These are phyloP conservation scores for Cyclostephanos invisitatus DNA, from an alignment of 108 stramenopile species.

Conservation along the genomic window DNA sequence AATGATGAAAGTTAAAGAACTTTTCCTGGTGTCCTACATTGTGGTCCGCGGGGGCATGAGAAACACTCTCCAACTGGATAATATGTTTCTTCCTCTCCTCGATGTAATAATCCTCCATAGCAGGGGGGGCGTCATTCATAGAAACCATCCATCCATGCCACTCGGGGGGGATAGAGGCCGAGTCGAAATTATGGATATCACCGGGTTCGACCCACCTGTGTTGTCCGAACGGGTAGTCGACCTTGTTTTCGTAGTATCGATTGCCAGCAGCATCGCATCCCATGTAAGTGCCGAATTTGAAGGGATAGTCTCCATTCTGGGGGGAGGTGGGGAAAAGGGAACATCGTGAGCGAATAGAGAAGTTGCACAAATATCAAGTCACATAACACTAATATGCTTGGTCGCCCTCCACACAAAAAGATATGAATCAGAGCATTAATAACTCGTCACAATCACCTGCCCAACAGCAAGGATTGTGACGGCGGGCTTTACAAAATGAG, in stretches of 20 bases:
- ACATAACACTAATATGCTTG: conserved; percentile 11
- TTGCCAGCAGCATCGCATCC: conserved; percentile 91
- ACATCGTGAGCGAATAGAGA: background rate
- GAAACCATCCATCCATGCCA: conserved; percentile 96
- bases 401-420: background rate
- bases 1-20: conserved; percentile 71
- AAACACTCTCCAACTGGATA: conserved; percentile 53
- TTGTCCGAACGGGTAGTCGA: conserved; percentile 92
- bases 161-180: conserved; percentile 86
- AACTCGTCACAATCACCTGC: too few species aligned
- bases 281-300: conserved; percentile 96
- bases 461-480: too few species aligned
- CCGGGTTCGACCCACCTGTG: conserved; percentile 97
- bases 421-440: background rate
- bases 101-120: conserved; percentile 57
- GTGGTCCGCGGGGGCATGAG: conserved; percentile 65
- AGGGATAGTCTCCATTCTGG: conserved; percentile 94
- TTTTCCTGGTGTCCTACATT: conserved; percentile 82
- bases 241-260: conserved; percentile 95
- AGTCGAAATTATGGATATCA: conserved; percentile 93
- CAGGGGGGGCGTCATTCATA: conserved; percentile 85
- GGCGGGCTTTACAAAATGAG: too few species aligned
- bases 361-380: background rate
- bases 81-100: conserved; percentile 51
- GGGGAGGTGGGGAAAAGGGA: background rate